Conservation (phyloP, 495 filamentous ascomycete species). For the Aspergillus homomorphus region DNA sequence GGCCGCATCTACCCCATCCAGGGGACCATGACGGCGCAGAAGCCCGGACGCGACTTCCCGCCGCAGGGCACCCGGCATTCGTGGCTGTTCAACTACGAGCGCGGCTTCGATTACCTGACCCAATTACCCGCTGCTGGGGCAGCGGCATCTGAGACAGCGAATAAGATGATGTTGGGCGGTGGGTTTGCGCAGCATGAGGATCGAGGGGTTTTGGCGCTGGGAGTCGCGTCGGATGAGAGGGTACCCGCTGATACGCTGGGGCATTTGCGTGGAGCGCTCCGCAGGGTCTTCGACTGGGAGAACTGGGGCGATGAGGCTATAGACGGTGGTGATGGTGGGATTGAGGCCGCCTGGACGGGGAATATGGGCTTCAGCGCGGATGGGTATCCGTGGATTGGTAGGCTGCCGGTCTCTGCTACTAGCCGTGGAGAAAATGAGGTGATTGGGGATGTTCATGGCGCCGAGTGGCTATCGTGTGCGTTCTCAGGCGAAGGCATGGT, state of each 20-base stretch:
- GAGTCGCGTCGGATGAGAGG: constrained; percentile 30
- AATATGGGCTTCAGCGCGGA: constrained; percentile 67
- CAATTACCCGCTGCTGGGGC: constrained; percentile 52
- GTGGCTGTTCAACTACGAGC: constrained; percentile 50
- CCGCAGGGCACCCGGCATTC: constrained; percentile 29
- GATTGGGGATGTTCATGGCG: neutral
- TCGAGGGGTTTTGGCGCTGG: constrained; percentile 44
- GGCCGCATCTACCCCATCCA: constrained; percentile 74
- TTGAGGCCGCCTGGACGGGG: constrained; percentile 71
- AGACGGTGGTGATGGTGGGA: constrained; percentile 35
- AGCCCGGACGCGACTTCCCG: constrained; percentile 46
- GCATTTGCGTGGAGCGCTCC: constrained; percentile 30
- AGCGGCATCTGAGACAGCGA: constrained; percentile 30
- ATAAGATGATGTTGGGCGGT: constrained; percentile 66
- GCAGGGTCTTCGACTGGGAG: constrained; percentile 29
- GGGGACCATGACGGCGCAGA: constrained; percentile 66
- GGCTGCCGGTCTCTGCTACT: neutral
- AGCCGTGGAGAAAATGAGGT: neutral
- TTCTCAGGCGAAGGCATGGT: constrained; percentile 1
- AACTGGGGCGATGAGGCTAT: constrained; percentile 32
- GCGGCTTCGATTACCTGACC: constrained; percentile 75
- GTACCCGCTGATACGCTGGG: constrained; percentile 23
- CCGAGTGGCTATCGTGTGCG: neutral
- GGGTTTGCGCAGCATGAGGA: constrained; percentile 50
- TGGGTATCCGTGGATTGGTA: neutral